phyloP scores from a whole-genome alignment of 75 land plant species.

The Sequoia sempervirens region DNA sequence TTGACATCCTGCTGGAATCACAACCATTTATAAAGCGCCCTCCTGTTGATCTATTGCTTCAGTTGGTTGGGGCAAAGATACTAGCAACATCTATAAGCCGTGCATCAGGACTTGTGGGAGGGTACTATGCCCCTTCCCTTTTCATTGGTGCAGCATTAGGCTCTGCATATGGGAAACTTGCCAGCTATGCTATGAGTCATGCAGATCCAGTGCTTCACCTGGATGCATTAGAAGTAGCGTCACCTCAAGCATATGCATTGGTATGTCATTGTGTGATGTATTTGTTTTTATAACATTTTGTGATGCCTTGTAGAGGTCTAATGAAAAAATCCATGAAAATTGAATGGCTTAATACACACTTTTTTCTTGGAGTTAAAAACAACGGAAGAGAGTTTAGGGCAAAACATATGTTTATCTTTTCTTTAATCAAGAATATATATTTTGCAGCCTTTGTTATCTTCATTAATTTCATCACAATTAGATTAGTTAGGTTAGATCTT shows the following conservation, averaged over 20 bases:
- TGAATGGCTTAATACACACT: not conserved
- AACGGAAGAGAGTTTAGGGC: not conserved
- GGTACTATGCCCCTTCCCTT: slow-evolving; percentile 95
- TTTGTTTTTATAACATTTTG: not conserved
- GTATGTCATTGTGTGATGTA: slow-evolving; percentile 25
- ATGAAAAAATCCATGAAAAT: not conserved
- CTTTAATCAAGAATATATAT: not conserved
- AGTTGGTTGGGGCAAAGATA: slow-evolving; percentile 81
- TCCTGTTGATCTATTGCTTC: slow-evolving; percentile 66
- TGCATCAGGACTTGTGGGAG: slow-evolving; percentile 97
- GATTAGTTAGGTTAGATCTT: not conserved
- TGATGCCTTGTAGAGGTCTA: not conserved
- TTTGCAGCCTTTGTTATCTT: not conserved
- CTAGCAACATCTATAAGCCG: slow-evolving; percentile 86
- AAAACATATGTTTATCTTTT: not conserved
- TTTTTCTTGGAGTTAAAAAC: not conserved
- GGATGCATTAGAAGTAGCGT: slow-evolving; percentile 81
- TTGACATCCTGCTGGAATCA: slow-evolving; percentile 85
- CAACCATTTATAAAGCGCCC: slow-evolving; percentile 63
- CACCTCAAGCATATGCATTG: slow-evolving; percentile 98
- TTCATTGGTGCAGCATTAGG: slow-evolving; percentile 99
- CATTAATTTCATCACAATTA: not conserved
- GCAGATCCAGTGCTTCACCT: slow-evolving; percentile 59
- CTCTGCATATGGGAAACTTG: slow-evolving; percentile 92
- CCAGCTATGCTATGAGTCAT: slow-evolving; percentile 44